These are phyloP conservation scores for Blastobotrys peoriensis DNA, from an alignment of 805 yeast species.

Conservation along the genomic window DNA sequence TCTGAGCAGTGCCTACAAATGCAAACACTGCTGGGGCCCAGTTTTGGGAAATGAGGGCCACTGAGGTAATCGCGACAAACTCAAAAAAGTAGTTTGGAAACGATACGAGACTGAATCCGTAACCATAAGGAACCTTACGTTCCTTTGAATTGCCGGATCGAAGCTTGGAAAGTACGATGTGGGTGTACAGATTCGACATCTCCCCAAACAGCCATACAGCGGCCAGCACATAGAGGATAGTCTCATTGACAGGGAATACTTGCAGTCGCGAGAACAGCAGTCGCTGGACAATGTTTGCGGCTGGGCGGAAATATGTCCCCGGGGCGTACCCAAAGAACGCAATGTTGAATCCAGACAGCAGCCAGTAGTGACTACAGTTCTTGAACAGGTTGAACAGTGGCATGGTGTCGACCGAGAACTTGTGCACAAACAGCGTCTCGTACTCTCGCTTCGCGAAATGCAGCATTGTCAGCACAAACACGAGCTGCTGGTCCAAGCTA, in stretches of 20 bases:
- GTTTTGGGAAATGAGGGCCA: slow-evolving; percentile 68
- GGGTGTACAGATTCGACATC: slow-evolving; percentile 65
- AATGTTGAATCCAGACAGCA: slow-evolving; percentile 66
- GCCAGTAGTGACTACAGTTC: slow-evolving; percentile 89
- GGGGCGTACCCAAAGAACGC: slow-evolving; percentile 48
- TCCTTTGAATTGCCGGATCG: slow-evolving; percentile 52
- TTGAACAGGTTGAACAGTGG: slow-evolving; percentile 82
- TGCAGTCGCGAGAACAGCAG: slow-evolving; percentile 22
- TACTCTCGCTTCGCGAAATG: slow-evolving; percentile 86
- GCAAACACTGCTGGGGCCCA: slow-evolving; percentile 70
- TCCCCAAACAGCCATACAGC: slow-evolving; percentile 46
- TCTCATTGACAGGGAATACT: slow-evolving; percentile 8
- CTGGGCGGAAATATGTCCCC: slow-evolving; percentile 23
- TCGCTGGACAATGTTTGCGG: slow-evolving; percentile 11
- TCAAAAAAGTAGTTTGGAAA: slow-evolving; percentile 95
- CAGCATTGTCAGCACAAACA: slow-evolving; percentile 51
- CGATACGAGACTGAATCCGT: slow-evolving; percentile 73
- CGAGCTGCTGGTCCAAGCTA: slow-evolving; percentile 47
- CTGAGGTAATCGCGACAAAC: slow-evolving; percentile 63
- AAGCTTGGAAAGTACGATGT: slow-evolving; percentile 51
- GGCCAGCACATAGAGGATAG: slow-evolving; percentile 13
- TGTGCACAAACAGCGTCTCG: slow-evolving; percentile 80
- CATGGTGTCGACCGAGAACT: slow-evolving; percentile 87
- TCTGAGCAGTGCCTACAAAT: slow-evolving; percentile 66
- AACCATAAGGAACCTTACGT: slow-evolving; percentile 74